phyloP scores from a whole-genome alignment of 805 yeast genomes.

The Diddensiella caesifluorescens region DNA sequence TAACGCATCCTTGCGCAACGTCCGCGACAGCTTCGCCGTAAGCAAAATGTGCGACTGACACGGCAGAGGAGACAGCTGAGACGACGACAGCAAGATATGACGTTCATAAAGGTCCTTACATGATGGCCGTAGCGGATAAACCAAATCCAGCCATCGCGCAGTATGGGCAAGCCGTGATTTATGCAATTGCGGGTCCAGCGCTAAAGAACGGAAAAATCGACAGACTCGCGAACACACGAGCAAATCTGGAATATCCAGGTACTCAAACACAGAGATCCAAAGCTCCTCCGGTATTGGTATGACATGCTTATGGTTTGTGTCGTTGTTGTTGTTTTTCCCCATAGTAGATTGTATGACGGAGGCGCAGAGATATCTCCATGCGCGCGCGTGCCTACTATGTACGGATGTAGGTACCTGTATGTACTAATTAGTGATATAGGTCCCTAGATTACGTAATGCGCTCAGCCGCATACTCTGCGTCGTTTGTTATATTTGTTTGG shows the following conservation, averaged over 20 bases:
- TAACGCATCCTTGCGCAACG: constrained; percentile 21
- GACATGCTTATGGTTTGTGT: too few relatives aligned
- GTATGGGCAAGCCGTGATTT: constrained; percentile 18
- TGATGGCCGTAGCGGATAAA: constrained; percentile 21
- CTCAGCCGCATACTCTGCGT: too few relatives aligned
- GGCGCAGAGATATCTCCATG: too few relatives aligned
- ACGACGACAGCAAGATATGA: constrained; percentile 21
- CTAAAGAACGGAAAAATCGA: constrained; percentile 19
- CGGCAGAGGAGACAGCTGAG: constrained; percentile 22
- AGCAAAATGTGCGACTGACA: constrained; percentile 17
- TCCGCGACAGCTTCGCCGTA: constrained; percentile 16
- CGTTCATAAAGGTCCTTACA: constrained; percentile 23
- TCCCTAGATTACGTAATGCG: too few relatives aligned
- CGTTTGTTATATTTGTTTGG: too few relatives aligned
- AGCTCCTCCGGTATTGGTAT: constrained; percentile 26
- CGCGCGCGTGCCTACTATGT: too few relatives aligned
- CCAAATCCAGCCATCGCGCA: constrained; percentile 20
- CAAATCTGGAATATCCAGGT: constrained; percentile 28
- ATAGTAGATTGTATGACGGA: too few relatives aligned
- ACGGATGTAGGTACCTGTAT: too few relatives aligned
- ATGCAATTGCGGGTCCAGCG: constrained; percentile 23
- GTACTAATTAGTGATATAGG: too few relatives aligned
- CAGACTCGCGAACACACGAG: constrained; percentile 20
- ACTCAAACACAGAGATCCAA: constrained; percentile 19
- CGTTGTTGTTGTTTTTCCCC: too few relatives aligned